Evolutionary conservation across 805 yeast species (phyloP).

Genomic region (Lipomyces yamadae): DNA sequence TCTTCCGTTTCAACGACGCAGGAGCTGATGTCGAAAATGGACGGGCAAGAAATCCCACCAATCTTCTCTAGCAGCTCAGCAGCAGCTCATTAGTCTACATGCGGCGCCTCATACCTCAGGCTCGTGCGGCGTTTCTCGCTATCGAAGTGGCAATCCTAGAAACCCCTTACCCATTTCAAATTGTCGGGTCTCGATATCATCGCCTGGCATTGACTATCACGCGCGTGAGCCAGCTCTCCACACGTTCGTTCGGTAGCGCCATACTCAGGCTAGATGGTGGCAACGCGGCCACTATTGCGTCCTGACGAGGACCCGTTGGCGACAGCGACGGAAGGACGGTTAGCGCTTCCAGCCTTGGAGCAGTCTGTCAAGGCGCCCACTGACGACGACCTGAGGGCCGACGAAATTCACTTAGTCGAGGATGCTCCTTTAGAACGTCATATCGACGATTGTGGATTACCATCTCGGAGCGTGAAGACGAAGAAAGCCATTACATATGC

Average conservation of each 20-base stretch:
- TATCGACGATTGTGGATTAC: background rate
- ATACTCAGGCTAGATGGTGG: conserved; percentile 12
- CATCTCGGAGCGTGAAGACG: conserved; percentile 2
- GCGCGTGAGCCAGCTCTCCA: background rate
- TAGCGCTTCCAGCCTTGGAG: conserved; percentile 27
- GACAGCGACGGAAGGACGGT: conserved; percentile 21
- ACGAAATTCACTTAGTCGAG: background rate
- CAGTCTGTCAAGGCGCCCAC: conserved; percentile 5
- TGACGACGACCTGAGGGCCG: background rate
- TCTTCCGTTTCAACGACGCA: conserved; percentile 15
- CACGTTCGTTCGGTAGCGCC: background rate
- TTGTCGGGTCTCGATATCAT: background rate
- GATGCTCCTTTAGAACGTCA: background rate
- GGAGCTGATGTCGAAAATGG: conserved; percentile 17
- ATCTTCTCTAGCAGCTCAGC: conserved; percentile 25
- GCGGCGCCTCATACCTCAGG: background rate
- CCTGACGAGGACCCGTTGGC: conserved; percentile 25
- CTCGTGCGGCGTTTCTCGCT: background rate
- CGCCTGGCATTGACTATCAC: background rate
- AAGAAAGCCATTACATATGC: conserved; percentile 23
- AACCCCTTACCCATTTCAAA: background rate
- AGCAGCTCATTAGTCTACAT: background rate
- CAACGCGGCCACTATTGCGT: conserved; percentile 20
- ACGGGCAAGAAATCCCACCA: conserved; percentile 18
- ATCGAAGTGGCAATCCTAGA: background rate